phyloP scores from a whole-genome alignment of 2,329 filamentous ascomycete genomes.

The Microdochium bolleyi region DNA sequence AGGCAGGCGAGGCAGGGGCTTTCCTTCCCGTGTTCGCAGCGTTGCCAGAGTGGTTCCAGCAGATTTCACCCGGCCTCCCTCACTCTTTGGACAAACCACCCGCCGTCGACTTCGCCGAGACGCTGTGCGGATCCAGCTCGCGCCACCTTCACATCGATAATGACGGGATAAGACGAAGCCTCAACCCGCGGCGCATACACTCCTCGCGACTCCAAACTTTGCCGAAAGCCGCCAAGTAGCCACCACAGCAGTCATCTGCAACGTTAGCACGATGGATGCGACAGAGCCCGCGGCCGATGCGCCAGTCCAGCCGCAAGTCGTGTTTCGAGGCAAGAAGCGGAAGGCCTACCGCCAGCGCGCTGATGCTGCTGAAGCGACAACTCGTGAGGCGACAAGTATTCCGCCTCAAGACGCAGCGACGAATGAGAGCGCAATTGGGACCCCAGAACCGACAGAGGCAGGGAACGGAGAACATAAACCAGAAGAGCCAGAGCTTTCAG shows the following conservation, averaged over 20 bases:
- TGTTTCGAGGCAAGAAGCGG: constrained; percentile 55
- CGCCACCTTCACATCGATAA: no score
- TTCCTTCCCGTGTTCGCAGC: no score
- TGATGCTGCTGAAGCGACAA: constrained; percentile 2
- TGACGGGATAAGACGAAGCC: background rate
- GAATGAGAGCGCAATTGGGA: background rate
- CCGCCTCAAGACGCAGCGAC: constrained; percentile 1
- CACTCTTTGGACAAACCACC: background rate
- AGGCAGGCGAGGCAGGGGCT: no score
- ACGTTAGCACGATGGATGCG: background rate
- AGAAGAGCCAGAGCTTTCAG: constrained; percentile 29
- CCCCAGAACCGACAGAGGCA: constrained; percentile 1
- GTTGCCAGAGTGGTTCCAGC: no score
- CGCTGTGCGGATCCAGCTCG: no score
- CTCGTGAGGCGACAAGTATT: constrained; percentile 2
- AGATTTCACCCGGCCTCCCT: no score
- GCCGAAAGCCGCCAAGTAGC: no score
- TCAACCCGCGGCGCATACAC: background rate
- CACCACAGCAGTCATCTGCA: no score
- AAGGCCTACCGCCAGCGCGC: constrained; percentile 48
- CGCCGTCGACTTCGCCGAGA: background rate
- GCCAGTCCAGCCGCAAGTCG: constrained; percentile 23
- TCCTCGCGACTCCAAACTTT: no score
- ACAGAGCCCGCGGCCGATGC: background rate
- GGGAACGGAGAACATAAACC: constrained; percentile 10